A percentile compares a stretch with the other conserved stretches of the same genome.
Evolutionary conservation across 2,329 filamentous ascomycete genomes (phyloP).

Genomic region (Ophiostoma himal-ulmi): DNA sequence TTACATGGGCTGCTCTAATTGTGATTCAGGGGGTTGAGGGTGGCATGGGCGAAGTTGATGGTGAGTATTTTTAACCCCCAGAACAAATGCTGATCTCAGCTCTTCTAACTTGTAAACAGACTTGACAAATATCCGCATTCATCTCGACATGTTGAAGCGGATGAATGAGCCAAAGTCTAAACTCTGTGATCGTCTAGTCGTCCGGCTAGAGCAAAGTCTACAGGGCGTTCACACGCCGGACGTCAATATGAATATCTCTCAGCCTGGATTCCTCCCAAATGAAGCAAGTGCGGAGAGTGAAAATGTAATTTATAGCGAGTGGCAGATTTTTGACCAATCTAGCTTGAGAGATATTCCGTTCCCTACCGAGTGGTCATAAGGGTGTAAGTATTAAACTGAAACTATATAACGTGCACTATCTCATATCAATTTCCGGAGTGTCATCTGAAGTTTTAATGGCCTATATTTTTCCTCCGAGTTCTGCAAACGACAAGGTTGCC

Average conservation of each 20-base stretch:
- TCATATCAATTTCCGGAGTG: background rate
- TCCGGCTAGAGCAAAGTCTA: constrained; percentile 22
- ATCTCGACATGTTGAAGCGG: constrained; percentile 22
- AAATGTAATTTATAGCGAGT: constrained; percentile 17
- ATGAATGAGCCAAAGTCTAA: constrained; percentile 18
- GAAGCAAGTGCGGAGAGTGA: background rate
- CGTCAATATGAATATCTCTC: background rate
- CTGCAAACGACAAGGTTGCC: constrained; percentile 18
- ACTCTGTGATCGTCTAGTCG: constrained; percentile 20
- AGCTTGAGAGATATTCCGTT: constrained; percentile 23
- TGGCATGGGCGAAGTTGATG: constrained; percentile 21
- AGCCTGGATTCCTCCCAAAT: background rate
- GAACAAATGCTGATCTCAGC: too few species aligned
- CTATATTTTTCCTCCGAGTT: background rate
- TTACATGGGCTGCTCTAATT: constrained; percentile 26
- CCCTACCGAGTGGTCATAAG: background rate
- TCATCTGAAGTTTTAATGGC: background rate
- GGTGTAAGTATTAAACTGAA: background rate
- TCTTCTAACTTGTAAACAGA: constrained; percentile 10
- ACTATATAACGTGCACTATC: background rate
- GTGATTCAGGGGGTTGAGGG: constrained; percentile 24
- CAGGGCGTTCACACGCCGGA: constrained; percentile 19
- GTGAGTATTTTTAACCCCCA: background rate
- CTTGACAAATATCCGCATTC: constrained; percentile 23
- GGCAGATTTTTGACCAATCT: constrained; percentile 25